Base-by-base conservation (phyloP, 1,284 basidiomycete species). In the Cryptococcus sp. region DNA sequence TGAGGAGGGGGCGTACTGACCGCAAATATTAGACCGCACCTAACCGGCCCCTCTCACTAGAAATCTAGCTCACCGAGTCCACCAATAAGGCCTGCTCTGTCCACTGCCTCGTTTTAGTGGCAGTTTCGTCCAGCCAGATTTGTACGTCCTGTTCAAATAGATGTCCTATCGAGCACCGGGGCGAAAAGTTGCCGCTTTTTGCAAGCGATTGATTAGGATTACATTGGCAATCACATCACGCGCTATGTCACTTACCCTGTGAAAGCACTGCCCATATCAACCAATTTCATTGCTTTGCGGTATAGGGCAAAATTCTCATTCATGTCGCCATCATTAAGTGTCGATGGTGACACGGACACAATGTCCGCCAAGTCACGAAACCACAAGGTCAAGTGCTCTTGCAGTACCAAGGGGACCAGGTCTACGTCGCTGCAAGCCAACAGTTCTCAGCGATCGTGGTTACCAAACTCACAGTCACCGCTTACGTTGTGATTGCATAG, bases 91-190 rank as follows among this genome's bases (percentile, higher is more conserved):
- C 92, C 86, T 89, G 87, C 73, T 93, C 85, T 3, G 97, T 93
- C 96, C 96, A 99, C 66, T 93, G 88, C 46, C 84, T 83, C 5
- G 95, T 98, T 81, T 93, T 97, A 60, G 82, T 85, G 65, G 95
- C 91, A 0, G 92, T 96, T 61, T 88, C 88, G n/a, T 86, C 72
- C 8, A 99, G 80, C 95, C 95, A 99, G 62, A 90, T 86, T 4
- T 86, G 83, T 11, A 98, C 90, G 73, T 92, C 93, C 1, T 89
- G 86, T 74, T 91, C 89, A 71, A 98, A 98, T 79, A 91, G 13
- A 35, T 13, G 30, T 35, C 30, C 30, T 35, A 35, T 35, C 30
- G 30, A 35, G 10, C 30, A 35, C 30, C 2, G 30, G 8, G 30
- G 30, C 8, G 30, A 35, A 13, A 35, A 35, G 30, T 35, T 35